Conservation (phyloP, 2,329 filamentous ascomycete genomes). For the Metarhizium album region DNA sequence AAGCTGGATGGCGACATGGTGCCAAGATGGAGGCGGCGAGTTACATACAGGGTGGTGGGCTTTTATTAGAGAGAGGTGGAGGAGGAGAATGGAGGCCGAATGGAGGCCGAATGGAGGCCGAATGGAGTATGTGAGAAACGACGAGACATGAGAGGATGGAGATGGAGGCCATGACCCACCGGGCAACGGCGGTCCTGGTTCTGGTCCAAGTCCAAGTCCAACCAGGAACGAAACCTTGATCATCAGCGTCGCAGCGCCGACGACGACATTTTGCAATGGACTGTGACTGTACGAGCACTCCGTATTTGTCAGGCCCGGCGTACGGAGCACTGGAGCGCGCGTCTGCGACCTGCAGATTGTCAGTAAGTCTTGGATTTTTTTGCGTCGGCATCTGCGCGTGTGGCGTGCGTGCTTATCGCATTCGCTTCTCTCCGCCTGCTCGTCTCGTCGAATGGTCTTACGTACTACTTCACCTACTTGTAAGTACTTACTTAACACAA, state of each 20-base stretch:
- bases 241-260: neutral
- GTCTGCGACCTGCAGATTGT: too few relatives aligned
- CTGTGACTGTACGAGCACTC: too few relatives aligned
- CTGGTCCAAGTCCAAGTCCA: neutral
- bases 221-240: neutral
- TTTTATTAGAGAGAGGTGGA: neutral
- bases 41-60: neutral
- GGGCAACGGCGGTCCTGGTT: neutral
- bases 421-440: neutral
- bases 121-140: too few relatives aligned
- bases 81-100: neutral
- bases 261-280: too few relatives aligned
- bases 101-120: neutral
- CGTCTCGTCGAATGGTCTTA: too few relatives aligned
- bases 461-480: too few relatives aligned
- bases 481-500: too few relatives aligned
- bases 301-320: neutral
- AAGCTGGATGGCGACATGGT: neutral
- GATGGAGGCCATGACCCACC: neutral
- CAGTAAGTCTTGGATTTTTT: neutral
- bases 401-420: neutral
- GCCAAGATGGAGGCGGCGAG: neutral
- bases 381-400: neutral
- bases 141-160: neutral
- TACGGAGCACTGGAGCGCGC: too few relatives aligned